Base-by-base conservation (phyloP, 208 protist species). In the Phytomonas serpens region DNA sequence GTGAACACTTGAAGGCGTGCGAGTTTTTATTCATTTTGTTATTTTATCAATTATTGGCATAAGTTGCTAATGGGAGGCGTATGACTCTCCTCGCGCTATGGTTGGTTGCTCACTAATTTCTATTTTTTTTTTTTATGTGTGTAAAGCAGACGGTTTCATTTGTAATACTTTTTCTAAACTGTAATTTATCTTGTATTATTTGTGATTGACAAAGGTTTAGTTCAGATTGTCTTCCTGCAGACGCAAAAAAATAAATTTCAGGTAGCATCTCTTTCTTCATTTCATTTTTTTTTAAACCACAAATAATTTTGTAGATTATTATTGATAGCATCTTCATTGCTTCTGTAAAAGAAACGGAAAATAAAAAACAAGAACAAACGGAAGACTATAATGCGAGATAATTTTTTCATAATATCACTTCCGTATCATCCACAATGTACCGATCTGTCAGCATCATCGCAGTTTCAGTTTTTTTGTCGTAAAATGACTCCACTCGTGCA, bases 331-430 rank as follows among this genome's bases (percentile, higher is more conserved):
- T 61, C 33, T 34, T 57, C 61, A 71, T 77, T 36, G 16, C 51
- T 38, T 74, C 32, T 64, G 64, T 31, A 36, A n/a, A n/a, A 34
- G 14, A 61, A 61, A 14, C 14, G 23, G 16, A 61, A 11, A 27
- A 66, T 7, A 66, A 38, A 33, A 66, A 38, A 66, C 31, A 27
- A 23, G 11, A 33, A 33, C 11, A 27, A 66, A 1, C 30, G 14
- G 34, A 33, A 23, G 32, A 66, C 34, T 69, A 9, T 27, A 73
- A 95, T 95, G 90, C 80, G 80, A 27, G 90, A 92, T 61, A 86
- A 84, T 68, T 95, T 95, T 79, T 70, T 93, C 61, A 77, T 95
- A 68, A 71, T 95, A 31, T 81, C 86, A 47, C 80, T 95, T 69
- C 90, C 90, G 13, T 95, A 89, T 71, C 75, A 89, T 69, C 81